phyloP scores from a whole-genome alignment of 805 yeast genomes.

The Deakozyma indianensis region DNA sequence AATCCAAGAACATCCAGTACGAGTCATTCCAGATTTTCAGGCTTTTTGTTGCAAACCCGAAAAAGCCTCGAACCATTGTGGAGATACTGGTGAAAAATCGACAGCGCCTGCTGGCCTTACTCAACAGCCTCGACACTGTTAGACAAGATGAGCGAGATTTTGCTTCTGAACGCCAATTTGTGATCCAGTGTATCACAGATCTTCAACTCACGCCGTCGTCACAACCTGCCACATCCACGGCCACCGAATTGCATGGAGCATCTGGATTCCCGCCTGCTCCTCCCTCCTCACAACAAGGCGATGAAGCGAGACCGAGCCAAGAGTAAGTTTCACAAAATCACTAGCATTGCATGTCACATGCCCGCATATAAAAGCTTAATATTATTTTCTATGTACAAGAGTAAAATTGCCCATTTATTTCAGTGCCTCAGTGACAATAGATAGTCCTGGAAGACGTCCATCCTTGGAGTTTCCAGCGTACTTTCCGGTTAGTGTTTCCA shows the following conservation, averaged over 20 bases:
- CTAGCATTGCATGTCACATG: no score
- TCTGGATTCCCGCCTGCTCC: no score
- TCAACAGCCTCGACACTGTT: conserved; percentile 48
- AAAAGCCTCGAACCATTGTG: conserved; percentile 60
- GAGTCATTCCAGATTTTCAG: conserved; percentile 92
- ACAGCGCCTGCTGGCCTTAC: conserved; percentile 55
- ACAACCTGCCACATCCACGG: no score
- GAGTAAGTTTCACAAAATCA: no score
- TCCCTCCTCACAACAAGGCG: no score
- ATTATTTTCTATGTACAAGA: no score
- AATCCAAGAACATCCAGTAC: conserved; percentile 72
- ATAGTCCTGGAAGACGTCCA: not conserved
- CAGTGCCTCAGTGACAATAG: not conserved
- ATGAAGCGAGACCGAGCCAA: no score
- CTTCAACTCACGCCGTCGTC: conserved; percentile 7
- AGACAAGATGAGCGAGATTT: conserved; percentile 52
- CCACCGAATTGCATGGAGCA: no score
- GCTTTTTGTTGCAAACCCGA: conserved; percentile 92
- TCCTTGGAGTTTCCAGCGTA: not conserved
- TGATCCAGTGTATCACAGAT: conserved; percentile 52
- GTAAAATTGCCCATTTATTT: no score
- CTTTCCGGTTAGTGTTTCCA: not conserved
- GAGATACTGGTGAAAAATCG: conserved; percentile 79
- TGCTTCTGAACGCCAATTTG: conserved; percentile 67
- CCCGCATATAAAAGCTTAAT: no score